Evolutionary conservation across 345 rosid species (phyloP), one percentile per base, ranked within the genome.

Genomic region (Passiflora organensis): DNA sequence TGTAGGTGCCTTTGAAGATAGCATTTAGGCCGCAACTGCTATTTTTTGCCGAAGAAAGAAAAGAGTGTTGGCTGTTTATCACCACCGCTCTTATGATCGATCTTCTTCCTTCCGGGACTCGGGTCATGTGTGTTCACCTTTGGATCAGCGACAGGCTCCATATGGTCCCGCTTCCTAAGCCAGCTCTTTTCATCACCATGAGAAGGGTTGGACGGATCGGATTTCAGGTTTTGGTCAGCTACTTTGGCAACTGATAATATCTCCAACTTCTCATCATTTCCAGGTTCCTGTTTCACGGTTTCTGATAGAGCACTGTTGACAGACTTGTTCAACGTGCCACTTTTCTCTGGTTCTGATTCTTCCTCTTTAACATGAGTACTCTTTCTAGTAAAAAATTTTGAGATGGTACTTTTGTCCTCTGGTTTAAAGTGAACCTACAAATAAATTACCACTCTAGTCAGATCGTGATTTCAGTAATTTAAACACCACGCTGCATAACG

Each of bases 381-480:
- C 76, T 79, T 82, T 53, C 56, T 59, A 18, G 73, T 58, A 72
- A 85, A 91, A 66, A 86, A 91, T 59, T 81, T 88, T 5, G 94
- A 79, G 72, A 91, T 88, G 38, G 74, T 65, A 56, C 67, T 75
- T 50, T 79, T 84, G 32, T 71, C 80, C 42, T 74, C 72, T 6
- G 66, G 44, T 76, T 83, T 82, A 59, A 82, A 23, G 23, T 60
- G 75, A 62, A 88, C 70, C 95, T 88, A 84, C 76, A 63, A 38
- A 57, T 48, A 21, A 47, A n/a, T n/a, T n/a, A n/a, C n/a, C 21
- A 13, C 16, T 46, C 24, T 5, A 51, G 51, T 8, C 8, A 2
- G 34, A 28, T 28, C 5, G 34, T 28, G 34, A 20, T 41, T 18
- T 17, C 51, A 32, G 8, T 19, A 10, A n/a, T n/a, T n/a, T n/a